Evolutionary conservation across 176 grass and related monocot species (phyloP).

Genomic region (Urochloa ruziziensis): DNA sequence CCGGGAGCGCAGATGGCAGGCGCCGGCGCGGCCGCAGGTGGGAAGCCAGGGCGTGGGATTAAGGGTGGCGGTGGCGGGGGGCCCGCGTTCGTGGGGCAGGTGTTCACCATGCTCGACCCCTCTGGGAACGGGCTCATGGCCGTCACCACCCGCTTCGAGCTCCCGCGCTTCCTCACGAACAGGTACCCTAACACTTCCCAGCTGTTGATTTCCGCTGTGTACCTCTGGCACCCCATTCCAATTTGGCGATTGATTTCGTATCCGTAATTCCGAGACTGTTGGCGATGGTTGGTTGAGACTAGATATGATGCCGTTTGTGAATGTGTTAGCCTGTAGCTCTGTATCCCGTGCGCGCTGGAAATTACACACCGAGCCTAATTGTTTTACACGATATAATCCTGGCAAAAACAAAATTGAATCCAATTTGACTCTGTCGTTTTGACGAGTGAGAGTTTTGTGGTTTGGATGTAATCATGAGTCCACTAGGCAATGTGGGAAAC

Average conservation of each 20-base stretch:
- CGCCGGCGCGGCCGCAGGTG: not conserved
- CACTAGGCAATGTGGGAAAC: not conserved
- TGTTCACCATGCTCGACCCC: constrained; percentile 94
- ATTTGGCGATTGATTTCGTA: not conserved
- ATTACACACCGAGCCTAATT: too few relatives aligned
- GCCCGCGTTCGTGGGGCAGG: constrained; percentile 84
- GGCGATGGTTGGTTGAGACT: too few relatives aligned
- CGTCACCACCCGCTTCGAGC: constrained; percentile 71
- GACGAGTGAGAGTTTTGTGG: too few relatives aligned
- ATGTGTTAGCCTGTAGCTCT: not conserved
- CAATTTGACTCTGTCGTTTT: too few relatives aligned
- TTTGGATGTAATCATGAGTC: not conserved
- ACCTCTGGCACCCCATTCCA: not conserved
- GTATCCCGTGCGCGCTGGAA: not conserved
- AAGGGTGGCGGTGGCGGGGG: constrained; percentile 43
- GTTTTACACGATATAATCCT: too few relatives aligned
- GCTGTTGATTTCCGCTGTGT: not conserved
- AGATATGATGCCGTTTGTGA: not conserved
- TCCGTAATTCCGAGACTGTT: not conserved
- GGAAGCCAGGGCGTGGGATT: not conserved
- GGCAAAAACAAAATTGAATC: too few relatives aligned
- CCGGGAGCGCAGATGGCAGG: constrained; percentile 16
- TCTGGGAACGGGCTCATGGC: constrained; percentile 96
- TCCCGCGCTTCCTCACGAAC: constrained; percentile 70
- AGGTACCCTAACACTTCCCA: constrained; percentile 34